Conservation (phyloP, 2,329 filamentous ascomycete species). For the Orbilia blumenaviensis region DNA sequence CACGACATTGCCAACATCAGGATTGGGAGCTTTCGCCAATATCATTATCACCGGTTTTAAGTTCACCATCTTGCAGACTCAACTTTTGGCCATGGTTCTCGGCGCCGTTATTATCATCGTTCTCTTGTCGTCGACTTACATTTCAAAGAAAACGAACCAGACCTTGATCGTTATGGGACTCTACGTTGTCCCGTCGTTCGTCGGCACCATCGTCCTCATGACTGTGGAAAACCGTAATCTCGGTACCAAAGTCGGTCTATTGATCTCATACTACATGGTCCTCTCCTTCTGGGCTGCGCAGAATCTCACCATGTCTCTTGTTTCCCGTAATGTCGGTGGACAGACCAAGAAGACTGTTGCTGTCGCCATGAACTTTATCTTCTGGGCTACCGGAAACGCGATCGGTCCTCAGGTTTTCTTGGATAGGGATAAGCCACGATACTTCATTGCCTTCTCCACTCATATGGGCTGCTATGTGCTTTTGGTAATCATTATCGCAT, state of each 20-base stretch:
- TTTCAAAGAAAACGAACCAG: slow-evolving; percentile 75
- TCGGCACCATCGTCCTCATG: slow-evolving; percentile 78
- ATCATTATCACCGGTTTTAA: slow-evolving; percentile 77
- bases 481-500: slow-evolving; percentile 69
- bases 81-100: slow-evolving; percentile 78
- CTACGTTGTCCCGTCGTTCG: slow-evolving; percentile 73
- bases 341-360: slow-evolving; percentile 77
- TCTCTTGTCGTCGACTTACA: slow-evolving; percentile 72
- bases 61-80: slow-evolving; percentile 73
- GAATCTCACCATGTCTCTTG: slow-evolving; percentile 72
- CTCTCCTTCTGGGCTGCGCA: slow-evolving; percentile 79
- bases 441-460: slow-evolving; percentile 74
- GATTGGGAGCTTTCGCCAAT: slow-evolving; percentile 76
- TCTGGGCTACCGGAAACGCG: slow-evolving; percentile 74
- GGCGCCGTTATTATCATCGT: slow-evolving; percentile 78
- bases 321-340: slow-evolving; percentile 75
- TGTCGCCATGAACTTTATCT: slow-evolving; percentile 75
- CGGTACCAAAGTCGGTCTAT: slow-evolving; percentile 71
- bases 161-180: slow-evolving; percentile 73
- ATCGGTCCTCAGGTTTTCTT: slow-evolving; percentile 73
- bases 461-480: slow-evolving; percentile 75
- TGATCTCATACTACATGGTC: slow-evolving; percentile 79
- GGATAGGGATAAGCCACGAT: slow-evolving; percentile 69
- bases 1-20: slow-evolving; percentile 77
- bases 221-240: slow-evolving; percentile 70